A percentile compares a stretch with the other conserved stretches of the same genome.
Conservation (phyloP, 176 grass and related monocot species). For the Elymus sibiricus region DNA sequence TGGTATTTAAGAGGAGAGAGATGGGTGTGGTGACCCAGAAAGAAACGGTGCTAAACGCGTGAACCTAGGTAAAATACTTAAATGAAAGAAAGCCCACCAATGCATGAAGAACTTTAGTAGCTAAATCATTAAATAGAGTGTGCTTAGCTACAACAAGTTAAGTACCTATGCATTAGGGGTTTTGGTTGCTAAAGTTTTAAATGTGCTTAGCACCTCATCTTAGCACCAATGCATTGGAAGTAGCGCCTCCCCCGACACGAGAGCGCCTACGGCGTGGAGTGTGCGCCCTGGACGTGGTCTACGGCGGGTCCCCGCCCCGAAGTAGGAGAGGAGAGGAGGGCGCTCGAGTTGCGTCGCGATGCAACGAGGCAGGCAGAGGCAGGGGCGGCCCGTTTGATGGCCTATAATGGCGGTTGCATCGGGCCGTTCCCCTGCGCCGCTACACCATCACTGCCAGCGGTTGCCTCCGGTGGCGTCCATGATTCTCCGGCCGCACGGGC, state of each 20-base stretch:
- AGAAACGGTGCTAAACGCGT: no score
- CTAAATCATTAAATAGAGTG: no score
- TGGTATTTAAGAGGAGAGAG: no score
- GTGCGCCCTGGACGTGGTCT: constrained; percentile 17
- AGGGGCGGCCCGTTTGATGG: neutral
- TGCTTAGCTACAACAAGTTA: no score
- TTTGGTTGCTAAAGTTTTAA: no score
- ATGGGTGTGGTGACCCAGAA: no score
- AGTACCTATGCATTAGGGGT: no score
- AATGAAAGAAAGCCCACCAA: no score
- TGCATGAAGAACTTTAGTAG: no score
- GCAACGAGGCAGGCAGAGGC: neutral
- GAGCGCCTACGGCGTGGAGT: constrained; percentile 38
- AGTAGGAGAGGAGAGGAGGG: neutral
- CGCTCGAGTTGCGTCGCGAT: neutral
- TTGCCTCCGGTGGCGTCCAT: constrained; percentile 24
- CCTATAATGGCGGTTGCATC: constrained; percentile 26
- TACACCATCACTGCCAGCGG: constrained; percentile 36
- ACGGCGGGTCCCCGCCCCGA: neutral
- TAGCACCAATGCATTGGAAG: no score
- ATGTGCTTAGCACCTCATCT: no score
- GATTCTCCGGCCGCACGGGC: constrained; percentile 28
- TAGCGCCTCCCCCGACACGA: constrained; percentile 26
- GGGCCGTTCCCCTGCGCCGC: constrained; percentile 20
- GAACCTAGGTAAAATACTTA: no score